A percentile compares a stretch with the other conserved stretches of the same genome.
These are phyloP conservation scores for Dittrichia graveolens DNA, from an alignment of 129 eudicot genomes.

Conservation along the genomic window DNA sequence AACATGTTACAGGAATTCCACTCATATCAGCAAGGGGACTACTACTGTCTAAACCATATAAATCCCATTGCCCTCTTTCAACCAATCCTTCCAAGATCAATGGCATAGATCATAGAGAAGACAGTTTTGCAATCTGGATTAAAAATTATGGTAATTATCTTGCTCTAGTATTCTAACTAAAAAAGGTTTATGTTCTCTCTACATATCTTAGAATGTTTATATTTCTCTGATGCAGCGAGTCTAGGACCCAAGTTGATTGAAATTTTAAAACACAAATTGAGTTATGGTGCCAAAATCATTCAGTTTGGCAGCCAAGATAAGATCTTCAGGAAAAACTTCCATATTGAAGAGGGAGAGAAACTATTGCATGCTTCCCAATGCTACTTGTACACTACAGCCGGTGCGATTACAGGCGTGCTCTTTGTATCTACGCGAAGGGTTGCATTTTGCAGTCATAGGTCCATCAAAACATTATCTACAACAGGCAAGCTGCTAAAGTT, in stretches of 20 bases:
- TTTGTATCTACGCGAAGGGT: constrained; percentile 33
- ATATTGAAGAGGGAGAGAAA: constrained; percentile 27
- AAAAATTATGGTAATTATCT: constrained; percentile 28
- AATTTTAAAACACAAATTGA: constrained; percentile 33
- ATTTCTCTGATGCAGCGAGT: constrained; percentile 25
- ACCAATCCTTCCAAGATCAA: constrained; percentile 28
- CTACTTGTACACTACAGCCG: constrained; percentile 32
- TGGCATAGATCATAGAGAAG: constrained; percentile 22
- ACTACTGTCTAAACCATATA: constrained; percentile 22
- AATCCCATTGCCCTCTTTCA: constrained; percentile 18
- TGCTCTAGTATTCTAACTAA: not conserved
- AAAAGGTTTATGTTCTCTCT: not conserved
- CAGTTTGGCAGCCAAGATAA: constrained; percentile 20
- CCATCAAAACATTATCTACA: constrained; percentile 24
- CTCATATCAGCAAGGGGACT: constrained; percentile 29
- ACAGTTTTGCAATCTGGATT: constrained; percentile 27
- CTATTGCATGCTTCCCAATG: constrained; percentile 31
- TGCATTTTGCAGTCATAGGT: constrained; percentile 31
- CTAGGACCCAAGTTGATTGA: constrained; percentile 23
- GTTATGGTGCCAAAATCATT: constrained; percentile 32
- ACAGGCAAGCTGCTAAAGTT: constrained; percentile 29
- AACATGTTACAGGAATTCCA: constrained; percentile 28
- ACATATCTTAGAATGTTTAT: not conserved
- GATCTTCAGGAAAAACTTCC: constrained; percentile 21
- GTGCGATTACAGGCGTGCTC: constrained; percentile 31